phyloP scores from a whole-genome alignment of 345 rosid genomes.

The Arabidopsis arenosa region DNA sequence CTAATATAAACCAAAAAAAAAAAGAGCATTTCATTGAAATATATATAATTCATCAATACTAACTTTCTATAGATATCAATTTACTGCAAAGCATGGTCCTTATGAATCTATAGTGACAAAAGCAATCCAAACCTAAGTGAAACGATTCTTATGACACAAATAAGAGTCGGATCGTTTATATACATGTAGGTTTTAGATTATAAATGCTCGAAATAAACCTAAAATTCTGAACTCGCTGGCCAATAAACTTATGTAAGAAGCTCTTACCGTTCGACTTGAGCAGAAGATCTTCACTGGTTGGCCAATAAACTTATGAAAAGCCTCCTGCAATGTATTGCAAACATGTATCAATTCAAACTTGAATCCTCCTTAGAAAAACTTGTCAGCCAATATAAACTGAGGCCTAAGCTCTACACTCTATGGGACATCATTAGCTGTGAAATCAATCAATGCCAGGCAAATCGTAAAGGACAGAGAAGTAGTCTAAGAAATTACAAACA shows the following conservation, averaged over 20 bases:
- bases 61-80: constrained; percentile 5
- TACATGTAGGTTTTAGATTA: neutral
- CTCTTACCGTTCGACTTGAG: constrained; percentile 88
- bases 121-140: constrained; percentile 9
- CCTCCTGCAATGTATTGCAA: constrained; percentile 57
- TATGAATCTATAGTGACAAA: constrained; percentile 19
- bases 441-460: neutral
- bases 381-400: neutral
- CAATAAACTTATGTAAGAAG: neutral
- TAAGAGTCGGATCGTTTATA: neutral
- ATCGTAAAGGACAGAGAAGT: neutral
- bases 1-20: neutral
- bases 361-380: neutral
- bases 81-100: neutral
- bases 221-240: neutral
- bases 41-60: neutral
- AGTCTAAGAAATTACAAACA: neutral
- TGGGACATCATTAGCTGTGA: neutral
- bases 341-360: constrained; percentile 8
- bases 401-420: neutral
- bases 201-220: neutral
- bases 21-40: neutral
- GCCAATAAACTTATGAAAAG: constrained; percentile 83
- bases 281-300: constrained; percentile 77
- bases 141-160: neutral